phyloP scores from a whole-genome alignment of 768 basidiomycete species.

The Aureoboletus auriporus region DNA sequence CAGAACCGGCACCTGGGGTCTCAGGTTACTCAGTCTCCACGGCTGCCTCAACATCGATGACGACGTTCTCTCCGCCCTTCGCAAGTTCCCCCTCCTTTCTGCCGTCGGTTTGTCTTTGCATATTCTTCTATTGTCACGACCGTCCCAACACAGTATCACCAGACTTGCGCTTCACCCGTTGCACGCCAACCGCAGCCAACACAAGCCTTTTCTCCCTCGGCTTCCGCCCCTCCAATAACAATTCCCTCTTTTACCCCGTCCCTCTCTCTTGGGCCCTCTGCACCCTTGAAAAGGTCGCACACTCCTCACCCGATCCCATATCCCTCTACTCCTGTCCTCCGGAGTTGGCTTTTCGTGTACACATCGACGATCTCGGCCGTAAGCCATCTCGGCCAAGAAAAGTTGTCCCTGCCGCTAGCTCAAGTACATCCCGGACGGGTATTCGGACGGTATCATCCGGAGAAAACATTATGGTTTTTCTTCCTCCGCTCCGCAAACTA shows the following conservation, averaged over 20 bases:
- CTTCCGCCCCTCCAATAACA: conserved; percentile 26
- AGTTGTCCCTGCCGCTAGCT: not conserved
- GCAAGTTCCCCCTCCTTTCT: conserved; percentile 53
- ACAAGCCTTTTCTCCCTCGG: conserved; percentile 16
- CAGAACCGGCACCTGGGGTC: conserved; percentile 47
- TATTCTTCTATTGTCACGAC: not conserved
- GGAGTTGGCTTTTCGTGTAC: conserved; percentile 26
- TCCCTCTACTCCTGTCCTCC: conserved; percentile 26
- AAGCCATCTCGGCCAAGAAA: conserved; percentile 3
- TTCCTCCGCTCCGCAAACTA: conserved; percentile 16
- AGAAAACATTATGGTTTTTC: conserved; percentile 13
- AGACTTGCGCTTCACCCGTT: conserved; percentile 52
- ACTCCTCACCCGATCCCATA: conserved; percentile 8
- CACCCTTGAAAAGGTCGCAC: conserved; percentile 21
- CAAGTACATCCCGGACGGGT: not conserved
- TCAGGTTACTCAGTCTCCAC: conserved; percentile 55
- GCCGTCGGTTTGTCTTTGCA: conserved; percentile 48
- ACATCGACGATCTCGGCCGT: conserved; percentile 16
- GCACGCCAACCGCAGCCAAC: conserved; percentile 25
- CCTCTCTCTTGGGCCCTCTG: conserved; percentile 35
- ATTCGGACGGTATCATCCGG: conserved; percentile 7
- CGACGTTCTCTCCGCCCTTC: conserved; percentile 38
- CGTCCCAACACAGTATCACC: conserved; percentile 1
- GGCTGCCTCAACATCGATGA: conserved; percentile 50
- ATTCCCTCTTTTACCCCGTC: conserved; percentile 40